phyloP scores from a whole-genome alignment of 768 basidiomycete genomes.

The Tricholomella constricta region DNA sequence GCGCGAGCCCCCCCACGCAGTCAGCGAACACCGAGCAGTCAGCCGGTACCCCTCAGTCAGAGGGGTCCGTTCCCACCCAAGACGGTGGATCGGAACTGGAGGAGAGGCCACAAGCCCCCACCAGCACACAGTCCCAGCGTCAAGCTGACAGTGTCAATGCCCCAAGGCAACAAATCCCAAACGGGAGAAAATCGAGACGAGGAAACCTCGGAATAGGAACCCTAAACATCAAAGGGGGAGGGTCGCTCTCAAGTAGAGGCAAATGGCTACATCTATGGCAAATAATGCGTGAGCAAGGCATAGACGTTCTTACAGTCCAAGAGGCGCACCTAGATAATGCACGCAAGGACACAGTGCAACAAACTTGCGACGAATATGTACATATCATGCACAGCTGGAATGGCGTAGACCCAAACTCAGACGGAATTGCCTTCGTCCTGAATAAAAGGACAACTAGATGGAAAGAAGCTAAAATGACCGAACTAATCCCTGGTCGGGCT shows the following conservation, averaged over 20 bases:
- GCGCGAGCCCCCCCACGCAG: too few relatives aligned
- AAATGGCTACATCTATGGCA: conserved; percentile 31
- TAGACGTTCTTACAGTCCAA: conserved; percentile 30
- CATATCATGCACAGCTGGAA: conserved; percentile 21
- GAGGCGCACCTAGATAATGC: conserved; percentile 33
- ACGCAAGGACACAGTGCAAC: conserved; percentile 2
- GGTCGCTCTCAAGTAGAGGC: not conserved
- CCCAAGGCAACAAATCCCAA: too few relatives aligned
- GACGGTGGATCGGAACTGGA: too few relatives aligned
- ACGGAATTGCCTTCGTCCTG: conserved; percentile 35
- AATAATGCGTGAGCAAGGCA: conserved; percentile 23
- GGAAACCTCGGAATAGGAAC: not conserved
- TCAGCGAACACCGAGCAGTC: too few relatives aligned
- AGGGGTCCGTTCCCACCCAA: too few relatives aligned
- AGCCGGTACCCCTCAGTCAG: too few relatives aligned
- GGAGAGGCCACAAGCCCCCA: too few relatives aligned
- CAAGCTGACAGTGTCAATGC: too few relatives aligned
- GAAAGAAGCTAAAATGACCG: conserved; percentile 3
- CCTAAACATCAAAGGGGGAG: not conserved
- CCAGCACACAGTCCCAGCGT: too few relatives aligned
- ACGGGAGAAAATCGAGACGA: not conserved
- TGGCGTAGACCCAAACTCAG: conserved; percentile 16
- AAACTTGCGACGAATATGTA: conserved; percentile 8
- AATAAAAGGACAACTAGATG: conserved; percentile 28
- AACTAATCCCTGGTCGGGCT: conserved; percentile 28